Base-by-base conservation (phyloP, 1,284 basidiomycete species). In the Stygiomarasmius scandens region DNA sequence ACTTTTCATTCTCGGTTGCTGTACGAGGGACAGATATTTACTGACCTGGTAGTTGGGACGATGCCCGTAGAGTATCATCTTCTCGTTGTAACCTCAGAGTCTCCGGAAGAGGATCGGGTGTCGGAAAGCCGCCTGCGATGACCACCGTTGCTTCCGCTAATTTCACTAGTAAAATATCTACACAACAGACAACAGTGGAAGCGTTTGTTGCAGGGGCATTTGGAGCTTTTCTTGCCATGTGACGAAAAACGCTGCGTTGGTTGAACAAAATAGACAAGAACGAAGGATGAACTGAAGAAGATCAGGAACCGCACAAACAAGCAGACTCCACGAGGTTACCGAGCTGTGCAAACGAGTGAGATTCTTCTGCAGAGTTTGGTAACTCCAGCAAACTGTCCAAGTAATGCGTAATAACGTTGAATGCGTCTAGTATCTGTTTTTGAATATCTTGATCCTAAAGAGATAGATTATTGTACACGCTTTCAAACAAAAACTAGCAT, bases 1-100 rank as follows among this genome's bases (percentile, higher is more conserved):
- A 5, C 5, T 32, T 32, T 32, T 5, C 12, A 12, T 32, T 32
- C n/a, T 32, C 29, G 29, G 29, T 32, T 12, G 5, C 12, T 5
- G 12, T 32, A 32, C 5, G 29, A 32, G 29, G 19, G 52, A 41
- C 5, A 16, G 19, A 20, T 36, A 47, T 38, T 34, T 3, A 64
- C 71, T 60, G 68, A 87, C 90, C 77, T 56, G 90, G 89, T 16
- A 92, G 69, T 62, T 90, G 88, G 19, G 79, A 71, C 1, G 85
- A 83, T 45, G 86, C 86, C 43, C 76, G 76, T 27, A 89, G 65
- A 53, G 69, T 71, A 56, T 84, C 80, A 19, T 82, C 77, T 34
- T 81, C 76, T 55, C 73, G 74, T 49, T 81, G 77, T 27, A 61
- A 67, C 54, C 63, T 65, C 55, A 86, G 64, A 50, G 66, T 69